Conservation (phyloP, 2,329 filamentous ascomycete species). For the Elsinoe australis region DNA sequence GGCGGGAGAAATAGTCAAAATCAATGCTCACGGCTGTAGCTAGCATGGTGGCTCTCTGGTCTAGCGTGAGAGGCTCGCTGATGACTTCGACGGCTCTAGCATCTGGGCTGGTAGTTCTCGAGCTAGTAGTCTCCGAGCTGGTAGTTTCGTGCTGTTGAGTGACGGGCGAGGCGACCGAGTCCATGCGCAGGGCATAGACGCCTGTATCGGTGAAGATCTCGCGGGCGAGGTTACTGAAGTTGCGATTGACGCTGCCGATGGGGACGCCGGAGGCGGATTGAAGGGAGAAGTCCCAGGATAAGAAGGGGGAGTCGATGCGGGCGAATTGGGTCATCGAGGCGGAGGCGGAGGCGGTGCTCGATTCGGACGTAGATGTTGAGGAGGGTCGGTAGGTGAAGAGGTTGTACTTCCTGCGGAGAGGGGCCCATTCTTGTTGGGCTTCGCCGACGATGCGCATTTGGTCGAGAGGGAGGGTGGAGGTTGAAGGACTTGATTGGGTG, state of each 20-base stretch:
- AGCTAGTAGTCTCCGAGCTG: background rate
- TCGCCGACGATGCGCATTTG: constrained; percentile 58
- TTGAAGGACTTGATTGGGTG: constrained; percentile 31
- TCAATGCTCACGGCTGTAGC: constrained; percentile 58
- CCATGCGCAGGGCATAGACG: constrained; percentile 58
- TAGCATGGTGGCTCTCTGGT: constrained; percentile 59
- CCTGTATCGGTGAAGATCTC: constrained; percentile 61
- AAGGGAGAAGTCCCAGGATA: constrained; percentile 59
- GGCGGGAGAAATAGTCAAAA: constrained; percentile 60
- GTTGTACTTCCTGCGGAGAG: constrained; percentile 56
- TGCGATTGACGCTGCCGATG: constrained; percentile 56
- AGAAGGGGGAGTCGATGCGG: constrained; percentile 53
- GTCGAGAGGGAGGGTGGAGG: constrained; percentile 44
- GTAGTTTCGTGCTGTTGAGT: constrained; percentile 31
- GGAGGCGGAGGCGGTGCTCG: constrained; percentile 40
- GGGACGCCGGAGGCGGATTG: constrained; percentile 43
- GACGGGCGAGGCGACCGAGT: constrained; percentile 34
- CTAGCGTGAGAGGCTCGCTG: constrained; percentile 51
- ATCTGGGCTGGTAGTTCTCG: constrained; percentile 31
- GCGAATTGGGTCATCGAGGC: constrained; percentile 51
- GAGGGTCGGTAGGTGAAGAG: constrained; percentile 50
- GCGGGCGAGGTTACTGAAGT: constrained; percentile 55
- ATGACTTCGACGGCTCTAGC: background rate
- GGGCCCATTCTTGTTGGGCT: constrained; percentile 57
- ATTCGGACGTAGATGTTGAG: constrained; percentile 40